Evolutionary conservation across 768 basidiomycete species (phyloP).

Genomic region (Boletales sp.): DNA sequence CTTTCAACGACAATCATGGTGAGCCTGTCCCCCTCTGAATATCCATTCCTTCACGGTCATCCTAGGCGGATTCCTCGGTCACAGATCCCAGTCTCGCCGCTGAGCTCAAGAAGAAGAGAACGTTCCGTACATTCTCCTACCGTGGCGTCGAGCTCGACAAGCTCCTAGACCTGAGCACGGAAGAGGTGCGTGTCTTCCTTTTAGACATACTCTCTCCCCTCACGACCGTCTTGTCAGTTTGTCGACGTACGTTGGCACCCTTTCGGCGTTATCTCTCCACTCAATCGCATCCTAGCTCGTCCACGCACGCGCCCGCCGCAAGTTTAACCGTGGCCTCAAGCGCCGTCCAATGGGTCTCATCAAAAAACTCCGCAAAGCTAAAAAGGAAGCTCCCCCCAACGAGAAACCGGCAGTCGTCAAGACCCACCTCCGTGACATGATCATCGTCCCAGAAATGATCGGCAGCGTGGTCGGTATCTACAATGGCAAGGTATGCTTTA

Average conservation of each 20-base stretch:
- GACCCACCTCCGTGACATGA: slow-evolving; percentile 99
- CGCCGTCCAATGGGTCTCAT: slow-evolving; percentile 98
- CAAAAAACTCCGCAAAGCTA: slow-evolving; percentile 99
- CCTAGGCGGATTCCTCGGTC: slow-evolving; percentile 73
- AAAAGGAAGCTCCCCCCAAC: slow-evolving; percentile 98
- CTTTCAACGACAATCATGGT: slow-evolving; percentile 33
- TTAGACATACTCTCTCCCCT: neutral
- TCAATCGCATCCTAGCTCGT: slow-evolving; percentile 65
- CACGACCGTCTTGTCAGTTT: slow-evolving; percentile 44
- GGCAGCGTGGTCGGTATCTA: slow-evolving; percentile 97
- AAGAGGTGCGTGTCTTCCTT: slow-evolving; percentile 62
- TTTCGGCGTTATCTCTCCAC: slow-evolving; percentile 1
- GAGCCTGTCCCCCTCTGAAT: neutral
- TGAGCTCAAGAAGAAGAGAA: slow-evolving; percentile 97
- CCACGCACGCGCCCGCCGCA: slow-evolving; percentile 96
- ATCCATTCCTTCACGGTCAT: neutral
- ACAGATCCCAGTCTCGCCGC: slow-evolving; percentile 94
- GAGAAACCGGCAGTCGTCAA: slow-evolving; percentile 99
- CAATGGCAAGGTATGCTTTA: slow-evolving; percentile 79
- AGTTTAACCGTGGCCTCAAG: slow-evolving; percentile 99
- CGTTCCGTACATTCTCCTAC: slow-evolving; percentile 99
- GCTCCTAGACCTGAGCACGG: slow-evolving; percentile 93
- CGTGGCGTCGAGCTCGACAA: slow-evolving; percentile 98
- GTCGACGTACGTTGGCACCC: slow-evolving; percentile 55
- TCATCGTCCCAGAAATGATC: slow-evolving; percentile 99